Conservation (phyloP, 495 filamentous ascomycete genomes). For the Tuber calosporum region DNA sequence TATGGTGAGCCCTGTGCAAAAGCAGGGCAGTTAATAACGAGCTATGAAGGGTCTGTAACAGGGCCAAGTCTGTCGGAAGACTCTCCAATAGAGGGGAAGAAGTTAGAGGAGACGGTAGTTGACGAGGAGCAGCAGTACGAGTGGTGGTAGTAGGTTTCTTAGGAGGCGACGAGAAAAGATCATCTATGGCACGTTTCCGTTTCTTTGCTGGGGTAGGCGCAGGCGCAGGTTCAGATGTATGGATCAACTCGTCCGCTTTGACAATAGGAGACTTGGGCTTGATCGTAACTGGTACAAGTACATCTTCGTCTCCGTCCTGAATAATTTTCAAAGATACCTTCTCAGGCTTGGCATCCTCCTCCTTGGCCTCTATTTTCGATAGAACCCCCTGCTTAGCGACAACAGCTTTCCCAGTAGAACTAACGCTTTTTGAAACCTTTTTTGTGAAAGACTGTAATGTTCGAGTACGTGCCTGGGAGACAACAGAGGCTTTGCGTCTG, state of each 20-base stretch:
- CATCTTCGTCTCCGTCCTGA: constrained; percentile 37
- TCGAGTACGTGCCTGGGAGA: constrained; percentile 14
- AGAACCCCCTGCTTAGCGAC: background rate
- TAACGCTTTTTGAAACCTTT: constrained; percentile 29
- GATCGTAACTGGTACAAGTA: constrained; percentile 14
- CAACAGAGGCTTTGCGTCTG: constrained; percentile 28
- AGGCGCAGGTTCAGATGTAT: constrained; percentile 2
- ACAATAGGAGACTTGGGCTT: constrained; percentile 4
- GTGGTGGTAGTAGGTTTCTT: constrained; percentile 21
- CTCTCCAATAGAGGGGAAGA: constrained; percentile 11
- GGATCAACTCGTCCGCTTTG: constrained; percentile 4
- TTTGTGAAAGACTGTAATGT: constrained; percentile 34
- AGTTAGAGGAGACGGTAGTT: constrained; percentile 2
- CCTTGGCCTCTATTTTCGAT: constrained; percentile 10
- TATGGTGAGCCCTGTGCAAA: constrained; percentile 35
- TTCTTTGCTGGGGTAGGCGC: constrained; percentile 13
- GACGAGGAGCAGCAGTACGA: background rate
- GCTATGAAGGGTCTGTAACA: constrained; percentile 28
- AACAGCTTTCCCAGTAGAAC: constrained; percentile 18
- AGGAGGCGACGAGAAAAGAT: constrained; percentile 23
- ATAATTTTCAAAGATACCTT: constrained; percentile 20
- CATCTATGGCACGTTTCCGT: constrained; percentile 30
- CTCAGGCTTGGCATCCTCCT: background rate
- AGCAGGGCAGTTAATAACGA: constrained; percentile 35
- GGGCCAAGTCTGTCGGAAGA: constrained; percentile 22